A percentile compares a stretch with the other conserved stretches of the same genome.
Conservation (phyloP, 2,329 filamentous ascomycete species). For the Orbilia javanica region DNA sequence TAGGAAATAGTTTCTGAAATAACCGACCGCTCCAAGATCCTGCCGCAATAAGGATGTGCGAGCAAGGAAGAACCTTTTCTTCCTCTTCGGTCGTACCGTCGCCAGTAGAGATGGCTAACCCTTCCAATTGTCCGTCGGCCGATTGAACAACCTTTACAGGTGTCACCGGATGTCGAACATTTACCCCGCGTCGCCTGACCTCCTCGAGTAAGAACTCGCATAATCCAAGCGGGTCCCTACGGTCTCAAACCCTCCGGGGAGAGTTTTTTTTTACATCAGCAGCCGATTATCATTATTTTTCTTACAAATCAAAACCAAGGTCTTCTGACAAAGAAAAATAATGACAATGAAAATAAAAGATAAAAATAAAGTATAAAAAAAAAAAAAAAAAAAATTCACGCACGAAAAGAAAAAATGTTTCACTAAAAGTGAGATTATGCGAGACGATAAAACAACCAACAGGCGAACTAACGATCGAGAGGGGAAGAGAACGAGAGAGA, state of each 20-base stretch:
- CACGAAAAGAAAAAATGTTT: constrained; percentile 9
- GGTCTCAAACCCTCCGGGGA: neutral
- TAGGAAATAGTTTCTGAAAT: constrained; percentile 75
- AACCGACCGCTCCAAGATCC: constrained; percentile 79
- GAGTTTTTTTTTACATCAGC: constrained; percentile 66
- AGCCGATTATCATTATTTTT: constrained; percentile 9
- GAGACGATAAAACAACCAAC: neutral
- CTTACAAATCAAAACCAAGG: constrained; percentile 53
- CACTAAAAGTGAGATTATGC: neutral
- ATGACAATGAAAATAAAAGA: constrained; percentile 10
- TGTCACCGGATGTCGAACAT: constrained; percentile 74
- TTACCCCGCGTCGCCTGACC: constrained; percentile 73
- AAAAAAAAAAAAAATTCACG: constrained; percentile 12
- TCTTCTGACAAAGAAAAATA: neutral
- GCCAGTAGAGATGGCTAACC: constrained; percentile 21
- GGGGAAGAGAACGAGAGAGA: neutral
- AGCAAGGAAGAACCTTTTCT: constrained; percentile 70
- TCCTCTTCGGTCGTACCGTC: constrained; percentile 60
- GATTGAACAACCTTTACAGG: constrained; percentile 22
- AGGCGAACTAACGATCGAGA: neutral
- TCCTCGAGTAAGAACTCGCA: constrained; percentile 75
- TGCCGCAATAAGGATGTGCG: constrained; percentile 75
- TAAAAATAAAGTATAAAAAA: neutral
- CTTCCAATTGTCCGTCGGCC: constrained; percentile 28
- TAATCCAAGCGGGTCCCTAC: constrained; percentile 73